Evolutionary conservation across 768 basidiomycete species (phyloP).

Genomic region (Mrakia blollopis): DNA sequence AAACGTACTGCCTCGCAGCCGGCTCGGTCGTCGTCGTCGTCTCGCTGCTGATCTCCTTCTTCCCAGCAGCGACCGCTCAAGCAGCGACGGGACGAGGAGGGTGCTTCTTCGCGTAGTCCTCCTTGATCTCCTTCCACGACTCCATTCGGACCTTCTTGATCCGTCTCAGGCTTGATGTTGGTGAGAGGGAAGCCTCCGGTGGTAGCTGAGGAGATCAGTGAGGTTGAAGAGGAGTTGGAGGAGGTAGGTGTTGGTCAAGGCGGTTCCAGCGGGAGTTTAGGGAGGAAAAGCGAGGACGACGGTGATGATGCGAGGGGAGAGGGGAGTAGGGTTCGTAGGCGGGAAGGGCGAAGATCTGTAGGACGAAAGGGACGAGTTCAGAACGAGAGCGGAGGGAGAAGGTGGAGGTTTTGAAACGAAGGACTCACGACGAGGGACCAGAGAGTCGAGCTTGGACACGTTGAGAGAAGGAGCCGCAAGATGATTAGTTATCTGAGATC

Average conservation of each 20-base stretch:
- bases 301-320: slow-evolving; percentile 19
- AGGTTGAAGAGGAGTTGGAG: slow-evolving; percentile 19
- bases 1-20: neutral
- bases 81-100: neutral
- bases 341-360: slow-evolving; percentile 25
- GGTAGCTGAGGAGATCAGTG: slow-evolving; percentile 9
- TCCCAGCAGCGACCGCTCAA: neutral
- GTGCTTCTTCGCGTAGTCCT: neutral
- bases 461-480: neutral
- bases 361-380: neutral
- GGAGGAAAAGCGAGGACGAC: slow-evolving; percentile 14
- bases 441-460: neutral
- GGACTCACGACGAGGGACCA: slow-evolving; percentile 14
- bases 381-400: neutral
- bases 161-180: slow-evolving; percentile 15
- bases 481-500: neutral
- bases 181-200: neutral
- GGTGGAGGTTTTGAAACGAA: neutral
- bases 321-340: slow-evolving; percentile 4
- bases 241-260: slow-evolving; percentile 13
- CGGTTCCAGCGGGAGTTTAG: neutral
- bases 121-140: slow-evolving; percentile 22
- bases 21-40: neutral
- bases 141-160: slow-evolving; percentile 8
- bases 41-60: neutral